Evolutionary conservation across 257 asterid genomes (phyloP).

Genomic region (Mentha longifolia): DNA sequence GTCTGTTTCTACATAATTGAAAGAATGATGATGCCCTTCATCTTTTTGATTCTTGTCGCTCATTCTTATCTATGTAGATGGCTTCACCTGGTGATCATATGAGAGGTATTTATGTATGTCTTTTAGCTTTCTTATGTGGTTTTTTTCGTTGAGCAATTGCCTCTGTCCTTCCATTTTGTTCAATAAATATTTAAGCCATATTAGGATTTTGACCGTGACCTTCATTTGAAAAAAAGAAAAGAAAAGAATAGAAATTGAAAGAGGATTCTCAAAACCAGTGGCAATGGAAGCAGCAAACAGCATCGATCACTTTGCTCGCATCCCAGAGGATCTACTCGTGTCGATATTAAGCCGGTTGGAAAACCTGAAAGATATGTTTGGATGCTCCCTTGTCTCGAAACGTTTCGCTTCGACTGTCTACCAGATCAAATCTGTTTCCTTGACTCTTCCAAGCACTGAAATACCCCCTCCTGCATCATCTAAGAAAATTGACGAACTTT

Average conservation of each 20-base stretch:
- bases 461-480: neutral
- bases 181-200: neutral
- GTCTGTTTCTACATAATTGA: neutral
- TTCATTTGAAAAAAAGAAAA: neutral
- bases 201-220: neutral
- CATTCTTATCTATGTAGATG: neutral
- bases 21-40: neutral
- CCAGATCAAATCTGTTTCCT: conserved; percentile 8
- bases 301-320: conserved; percentile 22
- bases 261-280: neutral
- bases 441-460: conserved; percentile 28
- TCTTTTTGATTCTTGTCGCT: neutral
- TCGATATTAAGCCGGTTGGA: conserved; percentile 32
- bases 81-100: neutral
- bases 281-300: neutral
- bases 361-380: conserved; percentile 33
- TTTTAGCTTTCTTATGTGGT: neutral
- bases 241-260: neutral
- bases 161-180: neutral
- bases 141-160: neutral
- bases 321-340: conserved; percentile 32
- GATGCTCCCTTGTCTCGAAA: conserved; percentile 39
- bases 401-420: conserved; percentile 22
- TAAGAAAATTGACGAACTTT: neutral
- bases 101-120: neutral